Conservation (phyloP, 805 yeast genomes). For the Starmerella cellae region DNA sequence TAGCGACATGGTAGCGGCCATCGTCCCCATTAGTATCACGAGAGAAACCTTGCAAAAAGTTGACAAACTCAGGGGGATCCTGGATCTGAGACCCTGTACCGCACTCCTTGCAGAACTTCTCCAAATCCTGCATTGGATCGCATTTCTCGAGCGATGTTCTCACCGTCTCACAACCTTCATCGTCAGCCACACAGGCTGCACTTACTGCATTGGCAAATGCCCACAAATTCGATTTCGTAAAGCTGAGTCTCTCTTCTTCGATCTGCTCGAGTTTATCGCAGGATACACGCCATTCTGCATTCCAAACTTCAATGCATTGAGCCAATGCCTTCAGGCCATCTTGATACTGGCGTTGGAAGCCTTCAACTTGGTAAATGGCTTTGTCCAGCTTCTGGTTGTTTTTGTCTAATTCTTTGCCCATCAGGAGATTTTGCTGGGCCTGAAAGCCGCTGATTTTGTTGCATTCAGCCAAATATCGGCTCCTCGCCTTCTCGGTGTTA, state of each 20-base stretch:
- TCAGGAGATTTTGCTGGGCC: constrained; percentile 51
- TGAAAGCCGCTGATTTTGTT: constrained; percentile 43
- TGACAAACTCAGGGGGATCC: constrained; percentile 50
- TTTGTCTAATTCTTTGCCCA: constrained; percentile 60
- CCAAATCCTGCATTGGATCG: constrained; percentile 47
- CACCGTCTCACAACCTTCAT: constrained; percentile 59
- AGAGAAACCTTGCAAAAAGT: constrained; percentile 37
- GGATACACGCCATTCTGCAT: constrained; percentile 55
- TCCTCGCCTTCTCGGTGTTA: constrained; percentile 28
- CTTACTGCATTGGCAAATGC: constrained; percentile 64
- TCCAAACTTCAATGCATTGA: constrained; percentile 50
- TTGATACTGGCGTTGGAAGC: constrained; percentile 45
- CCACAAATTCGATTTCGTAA: constrained; percentile 60
- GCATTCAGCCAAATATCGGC: constrained; percentile 46
- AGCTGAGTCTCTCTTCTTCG: constrained; percentile 61
- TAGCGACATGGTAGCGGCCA: constrained; percentile 26
- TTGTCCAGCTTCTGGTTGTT: constrained; percentile 43
- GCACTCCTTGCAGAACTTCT: constrained; percentile 37
- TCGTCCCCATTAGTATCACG: constrained; percentile 23
- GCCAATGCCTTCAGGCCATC: constrained; percentile 39
- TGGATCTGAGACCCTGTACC: constrained; percentile 56
- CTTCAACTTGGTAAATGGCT: constrained; percentile 33
- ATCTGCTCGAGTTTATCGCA: constrained; percentile 50
- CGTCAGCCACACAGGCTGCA: constrained; percentile 63
- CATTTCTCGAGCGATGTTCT: constrained; percentile 56